Conservation (phyloP, 306 rosid species). For the Sophora flavescens region DNA sequence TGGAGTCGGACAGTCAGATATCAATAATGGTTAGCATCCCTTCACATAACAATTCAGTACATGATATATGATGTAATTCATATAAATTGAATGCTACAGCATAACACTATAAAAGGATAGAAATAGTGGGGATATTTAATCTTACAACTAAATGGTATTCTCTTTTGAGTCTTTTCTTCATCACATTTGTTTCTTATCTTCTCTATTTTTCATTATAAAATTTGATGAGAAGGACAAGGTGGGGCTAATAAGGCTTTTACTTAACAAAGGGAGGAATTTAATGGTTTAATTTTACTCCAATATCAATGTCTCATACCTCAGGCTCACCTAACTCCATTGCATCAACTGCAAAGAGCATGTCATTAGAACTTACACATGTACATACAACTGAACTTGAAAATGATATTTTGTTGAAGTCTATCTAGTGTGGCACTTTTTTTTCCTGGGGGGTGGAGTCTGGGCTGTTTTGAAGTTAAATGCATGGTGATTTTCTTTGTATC, state of each 20-base stretch:
- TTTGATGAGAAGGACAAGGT: neutral
- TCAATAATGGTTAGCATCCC: neutral
- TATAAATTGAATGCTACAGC: neutral
- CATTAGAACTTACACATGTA: neutral
- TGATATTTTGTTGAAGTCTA: neutral
- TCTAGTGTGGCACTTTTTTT: no score
- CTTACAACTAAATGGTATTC: neutral
- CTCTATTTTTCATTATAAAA: neutral
- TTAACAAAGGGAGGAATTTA: neutral
- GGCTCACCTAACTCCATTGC: neutral
- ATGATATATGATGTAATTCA: neutral
- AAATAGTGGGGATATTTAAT: conserved; percentile 5
- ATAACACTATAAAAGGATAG: neutral
- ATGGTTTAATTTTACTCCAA: neutral
- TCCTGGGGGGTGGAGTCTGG: no score
- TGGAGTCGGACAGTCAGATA: neutral
- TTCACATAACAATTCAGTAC: neutral
- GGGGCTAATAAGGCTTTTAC: conserved; percentile 3
- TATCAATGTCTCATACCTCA: neutral
- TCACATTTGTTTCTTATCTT: neutral
- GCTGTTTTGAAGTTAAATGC: no score
- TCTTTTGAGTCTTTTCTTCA: neutral
- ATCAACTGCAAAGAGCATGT: neutral
- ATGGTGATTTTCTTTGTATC: no score
- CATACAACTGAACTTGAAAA: neutral